Conservation (phyloP, 495 filamentous ascomycete species). For the Mytilinidion resinicola region DNA sequence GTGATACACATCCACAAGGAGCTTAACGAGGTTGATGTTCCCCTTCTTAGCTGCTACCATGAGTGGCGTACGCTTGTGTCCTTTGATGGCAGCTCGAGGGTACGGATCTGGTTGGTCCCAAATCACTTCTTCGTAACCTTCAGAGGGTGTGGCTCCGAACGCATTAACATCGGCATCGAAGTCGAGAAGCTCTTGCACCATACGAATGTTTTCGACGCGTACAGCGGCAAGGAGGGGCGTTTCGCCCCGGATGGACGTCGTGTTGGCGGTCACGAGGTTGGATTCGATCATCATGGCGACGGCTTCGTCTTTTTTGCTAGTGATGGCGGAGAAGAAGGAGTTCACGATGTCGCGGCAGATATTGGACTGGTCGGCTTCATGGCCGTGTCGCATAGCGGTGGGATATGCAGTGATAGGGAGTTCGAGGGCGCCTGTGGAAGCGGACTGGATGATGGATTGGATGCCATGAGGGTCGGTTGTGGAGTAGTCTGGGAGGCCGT, state of each 20-base stretch:
- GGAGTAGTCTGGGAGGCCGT: too few species aligned
- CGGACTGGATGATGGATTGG: too few species aligned
- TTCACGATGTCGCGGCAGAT: constrained; percentile 6
- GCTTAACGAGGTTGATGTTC: constrained; percentile 19
- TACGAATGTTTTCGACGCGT: constrained; percentile 11
- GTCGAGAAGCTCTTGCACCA: constrained; percentile 19
- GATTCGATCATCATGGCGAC: constrained; percentile 13
- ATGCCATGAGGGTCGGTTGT: too few species aligned
- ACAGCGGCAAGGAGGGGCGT: constrained; percentile 21
- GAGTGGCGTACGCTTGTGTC: constrained; percentile 9
- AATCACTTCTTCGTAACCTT: too few species aligned
- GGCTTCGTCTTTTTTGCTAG: constrained; percentile 13
- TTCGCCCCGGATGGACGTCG: constrained; percentile 4
- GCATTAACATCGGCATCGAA: constrained; percentile 17
- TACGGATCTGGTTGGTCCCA: neutral
- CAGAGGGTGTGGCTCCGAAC: constrained; percentile 2
- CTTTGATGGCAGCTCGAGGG: neutral
- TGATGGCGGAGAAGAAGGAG: constrained; percentile 13
- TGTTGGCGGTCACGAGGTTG: constrained; percentile 12
- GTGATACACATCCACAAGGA: constrained; percentile 22
- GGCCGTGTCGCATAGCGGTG: too few species aligned
- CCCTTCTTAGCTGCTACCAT: constrained; percentile 11
- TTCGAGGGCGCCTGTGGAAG: too few species aligned
- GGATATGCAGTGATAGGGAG: too few species aligned
- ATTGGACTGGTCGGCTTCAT: too few species aligned